Base-by-base conservation (phyloP, 2,329 filamentous ascomycete genomes). In the Colletotrichum eleusines region DNA sequence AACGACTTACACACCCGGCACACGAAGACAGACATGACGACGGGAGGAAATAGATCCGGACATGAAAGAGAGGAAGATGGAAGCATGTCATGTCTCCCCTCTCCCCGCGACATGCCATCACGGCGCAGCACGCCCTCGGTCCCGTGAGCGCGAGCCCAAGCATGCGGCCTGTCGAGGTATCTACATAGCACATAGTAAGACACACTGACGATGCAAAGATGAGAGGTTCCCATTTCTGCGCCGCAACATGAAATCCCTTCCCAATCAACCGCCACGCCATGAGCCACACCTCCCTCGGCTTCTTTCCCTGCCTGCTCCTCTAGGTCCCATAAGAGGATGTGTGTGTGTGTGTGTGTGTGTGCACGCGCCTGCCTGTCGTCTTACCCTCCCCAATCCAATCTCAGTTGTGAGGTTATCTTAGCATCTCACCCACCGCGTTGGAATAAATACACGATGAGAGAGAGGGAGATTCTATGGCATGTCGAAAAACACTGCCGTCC, bases 131-230 rank as follows among this genome's bases (percentile, higher is more conserved):
- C 20, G 26, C 31, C 23, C 44, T 26, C 33, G 66, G 35, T 62
- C 61, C 57, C 69, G 69, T 72, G 69, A 72, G 66, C 67, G 67
- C 23, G 48, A 31, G 53, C 55, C 20, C 54, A 72, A 65, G 57
- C 70, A 62, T 65, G 66, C 66, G 58, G 50, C 57, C 50, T 48
- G 35, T 26, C n/a, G 44, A 65, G 42, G 28, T 72, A 68, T 72
- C 71, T 71, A n/a, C n/a, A n/a, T n/a, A n/a, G n/a, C n/a, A n/a
- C n/a, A n/a, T n/a, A n/a, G n/a, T n/a, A 14, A 71, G 70, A 71
- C 71, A 66, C 35, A 18, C 65, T 38, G 42, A n/a, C 23, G 16
- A 51, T 35, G 33, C 16, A 42, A 62, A 23, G 33, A 40, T 8
- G 38, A n/a, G n/a, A 23, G 46, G 38, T 40, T 12, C 14, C 23